Base-by-base conservation (phyloP, 805 yeast species). In the Nakazawaea populi region DNA sequence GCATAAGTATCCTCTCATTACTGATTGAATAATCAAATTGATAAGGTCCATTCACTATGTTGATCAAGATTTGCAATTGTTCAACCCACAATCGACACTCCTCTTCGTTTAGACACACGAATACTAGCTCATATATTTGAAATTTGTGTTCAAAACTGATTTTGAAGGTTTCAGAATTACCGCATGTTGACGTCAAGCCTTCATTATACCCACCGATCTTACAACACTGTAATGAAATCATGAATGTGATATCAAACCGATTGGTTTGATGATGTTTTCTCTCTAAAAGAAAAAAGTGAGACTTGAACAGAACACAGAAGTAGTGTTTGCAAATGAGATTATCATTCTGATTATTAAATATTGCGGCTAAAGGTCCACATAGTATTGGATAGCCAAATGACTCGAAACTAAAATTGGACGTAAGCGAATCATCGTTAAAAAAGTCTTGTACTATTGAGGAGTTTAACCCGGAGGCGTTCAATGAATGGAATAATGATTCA, bases 291-390 rank as follows among this genome's bases (percentile, higher is more conserved):
- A 82, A 55, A 30, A 81, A 58, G 59, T 79, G 82, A 4, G 80
- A 70, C 53, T 80, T 77, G 65, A 77, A 80, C 24, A 79, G 56
- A 42, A 79, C 51, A 42, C 60, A 70, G 48, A 66, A 80, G 61
- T 64, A 58, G 52, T 50, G 60, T 24, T 56, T 49, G 41, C 52
- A 47, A n/a, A 45, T 48, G n/a, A 56, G 43, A 5, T 27, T 31
- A 6, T 52, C 58, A 1, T 57, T 52, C 6, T 37, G 46, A 14
- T 65, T 66, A 2, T 69, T 51, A 77, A 80, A 80, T 1, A 71
- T 61, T 2, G 66, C 58, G 12, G 60, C 60, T 28, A 74, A 61
- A 0, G 77, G 67, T 2, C 85, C 84, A 18, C 71, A 60, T 30
- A 79, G 55, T 4, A 70, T 48, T 3, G 75, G 68, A 43, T 67